Evolutionary conservation across 805 yeast species (phyloP), one percentile per base, ranked within the genome.

Genomic region (Yarrowia sp.): DNA sequence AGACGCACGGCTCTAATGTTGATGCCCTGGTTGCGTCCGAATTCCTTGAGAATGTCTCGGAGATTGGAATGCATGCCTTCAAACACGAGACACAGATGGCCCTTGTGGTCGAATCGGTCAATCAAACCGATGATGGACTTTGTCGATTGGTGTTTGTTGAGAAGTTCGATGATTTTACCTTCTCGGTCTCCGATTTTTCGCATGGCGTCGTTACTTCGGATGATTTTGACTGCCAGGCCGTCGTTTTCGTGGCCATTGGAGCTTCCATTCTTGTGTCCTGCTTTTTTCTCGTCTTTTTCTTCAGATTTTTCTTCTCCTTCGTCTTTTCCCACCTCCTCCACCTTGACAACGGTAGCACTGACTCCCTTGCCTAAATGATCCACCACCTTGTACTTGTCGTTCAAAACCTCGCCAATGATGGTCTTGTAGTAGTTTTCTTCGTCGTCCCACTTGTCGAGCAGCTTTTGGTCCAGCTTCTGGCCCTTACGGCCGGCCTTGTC

Each of bases 31-130:
- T 88, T 90, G 69, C 90, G 90, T 69, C 92, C 92, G 71, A 88
- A 95, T 71, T 89, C 88, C 65, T 90, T 83, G 64, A 92, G 76
- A 11, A 74, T 68, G 70, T 91, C 96, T 70, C 91, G 89, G 59
- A 92, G 77, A 71, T 91, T 91, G 16, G 89, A 86, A 14, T 92
- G 87, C 67, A 92, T 75, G 52, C 89, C 75, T 72, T 92, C 97
- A 77, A 91, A 90, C 7, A 90, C 97, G 48, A 92, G 76, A 76
- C 97, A 92, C 33, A 92, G 77, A 77, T 92, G 98, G 68, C 87
- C 88, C 70, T 87, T 88, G 73, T 90, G 96, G 73, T 88, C 82
- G 72, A 92, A 92, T 19, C 89, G 86, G 72, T 86, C 79, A 67
- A 92, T 76, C 67, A 86, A 77, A 48, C 92, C 78, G 69, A 92